These are phyloP conservation scores for Zea mays DNA, from an alignment of 176 grass and related monocot genomes.

Conservation along the genomic window DNA sequence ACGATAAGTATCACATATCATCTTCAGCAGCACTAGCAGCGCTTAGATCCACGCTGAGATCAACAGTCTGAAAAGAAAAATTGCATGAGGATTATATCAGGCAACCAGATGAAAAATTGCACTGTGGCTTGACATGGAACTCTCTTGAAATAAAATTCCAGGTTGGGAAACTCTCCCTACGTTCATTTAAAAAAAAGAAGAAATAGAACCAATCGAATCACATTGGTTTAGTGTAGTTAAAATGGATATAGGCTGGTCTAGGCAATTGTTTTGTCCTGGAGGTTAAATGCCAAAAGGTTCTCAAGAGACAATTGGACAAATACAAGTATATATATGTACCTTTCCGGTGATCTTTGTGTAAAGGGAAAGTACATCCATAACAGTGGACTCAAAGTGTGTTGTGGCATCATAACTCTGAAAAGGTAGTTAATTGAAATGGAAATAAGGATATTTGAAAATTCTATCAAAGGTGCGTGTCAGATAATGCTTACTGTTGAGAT, in stretches of 20 bases:
- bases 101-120: neutral
- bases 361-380: conserved; percentile 78
- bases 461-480: neutral
- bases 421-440: neutral
- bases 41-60: conserved; percentile 86
- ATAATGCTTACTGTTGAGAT: conserved; percentile 73
- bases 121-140: too few species aligned
- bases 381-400: conserved; percentile 95
- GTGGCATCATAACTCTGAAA: conserved; percentile 93
- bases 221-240: neutral
- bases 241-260: neutral
- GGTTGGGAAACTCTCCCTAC: too few species aligned
- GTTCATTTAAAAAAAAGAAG: too few species aligned
- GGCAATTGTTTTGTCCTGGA: neutral
- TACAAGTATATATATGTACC: conserved; percentile 45
- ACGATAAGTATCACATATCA: conserved; percentile 40
- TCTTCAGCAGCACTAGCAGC: conserved; percentile 84
- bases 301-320: neutral
- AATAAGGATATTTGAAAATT: neutral
- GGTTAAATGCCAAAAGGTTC: neutral
- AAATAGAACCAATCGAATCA: conserved; percentile 10
- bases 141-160: too few species aligned
- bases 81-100: conserved; percentile 20
- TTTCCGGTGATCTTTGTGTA: conserved; percentile 87
- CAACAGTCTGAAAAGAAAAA: conserved; percentile 46